These are phyloP conservation scores for Endoconidiophora polonica DNA, from an alignment of 2,329 filamentous ascomycete genomes.

Conservation along the genomic window DNA sequence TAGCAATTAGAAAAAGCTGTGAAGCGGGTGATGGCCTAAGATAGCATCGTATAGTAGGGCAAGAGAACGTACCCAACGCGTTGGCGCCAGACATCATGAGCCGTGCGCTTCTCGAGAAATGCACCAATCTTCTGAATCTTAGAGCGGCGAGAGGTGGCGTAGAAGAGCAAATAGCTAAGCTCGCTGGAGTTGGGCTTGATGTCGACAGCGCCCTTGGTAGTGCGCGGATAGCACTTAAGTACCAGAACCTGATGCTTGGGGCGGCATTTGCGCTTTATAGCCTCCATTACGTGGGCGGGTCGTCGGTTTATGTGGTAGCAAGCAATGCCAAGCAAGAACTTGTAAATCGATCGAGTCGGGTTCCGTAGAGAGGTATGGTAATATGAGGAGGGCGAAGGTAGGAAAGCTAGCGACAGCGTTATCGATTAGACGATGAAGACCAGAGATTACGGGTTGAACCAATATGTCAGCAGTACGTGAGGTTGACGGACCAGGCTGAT, in stretches of 20 bases:
- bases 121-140: slow-evolving; percentile 93
- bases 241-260: slow-evolving; percentile 95
- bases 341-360: too few relatives aligned
- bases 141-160: slow-evolving; percentile 81
- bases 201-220: slow-evolving; percentile 77
- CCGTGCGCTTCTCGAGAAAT: slow-evolving; percentile 88
- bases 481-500: too few relatives aligned
- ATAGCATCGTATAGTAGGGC: not conserved
- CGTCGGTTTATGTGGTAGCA: too few relatives aligned
- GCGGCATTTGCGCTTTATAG: slow-evolving; percentile 52
- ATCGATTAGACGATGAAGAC: not conserved
- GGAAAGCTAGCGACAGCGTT: not conserved
- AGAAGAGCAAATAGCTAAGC: slow-evolving; percentile 91
- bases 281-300: slow-evolving; percentile 34
- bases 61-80: slow-evolving; percentile 54
- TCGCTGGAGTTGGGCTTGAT: slow-evolving; percentile 95
- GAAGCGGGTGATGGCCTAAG: not conserved
- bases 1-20: slow-evolving; percentile 1
- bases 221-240: slow-evolving; percentile 89
- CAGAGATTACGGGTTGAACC: too few relatives aligned
- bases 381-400: too few relatives aligned
- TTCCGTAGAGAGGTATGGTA: too few relatives aligned
- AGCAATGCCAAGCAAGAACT: too few relatives aligned
- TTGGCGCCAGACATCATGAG: slow-evolving; percentile 75
- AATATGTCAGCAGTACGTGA: too few relatives aligned